Base-by-base conservation (phyloP, 2,329 filamentous ascomycete genomes). In the Fonsecaea pugnacius region DNA sequence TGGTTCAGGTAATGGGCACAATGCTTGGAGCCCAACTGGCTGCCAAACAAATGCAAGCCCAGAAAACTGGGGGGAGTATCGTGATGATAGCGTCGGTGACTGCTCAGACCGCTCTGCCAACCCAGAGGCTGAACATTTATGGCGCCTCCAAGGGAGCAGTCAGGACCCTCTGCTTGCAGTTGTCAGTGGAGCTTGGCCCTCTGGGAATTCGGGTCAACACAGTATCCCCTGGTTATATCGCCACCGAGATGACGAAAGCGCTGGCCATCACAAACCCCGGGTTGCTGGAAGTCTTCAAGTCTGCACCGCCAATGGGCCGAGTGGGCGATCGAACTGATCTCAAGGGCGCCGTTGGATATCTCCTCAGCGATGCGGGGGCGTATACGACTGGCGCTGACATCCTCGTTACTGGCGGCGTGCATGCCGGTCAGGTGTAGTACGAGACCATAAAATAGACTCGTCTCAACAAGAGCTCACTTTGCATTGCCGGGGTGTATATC, bases 31-130 rank as follows among this genome's bases (percentile, higher is more conserved):
- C 82, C 0, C 80, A 84, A 67, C 71, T 81, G 8, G 82, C 81
- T 1, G 82, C 80, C 0, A 77, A 79, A 63, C 78, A 80, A 33
- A 85, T 85, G 79, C 80, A 83, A 36, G 74, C 76, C 0, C 84
- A 82, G 66, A 78, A 78, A 1, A 83, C 82, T 0, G 62, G 65
- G 18, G 67, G 67, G 16, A 68, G 64, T n/a, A 69, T 69, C 43
- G 68, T 71, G 24, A 57, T 70, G 55, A 64, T 71, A 24, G 68
- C 64, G n/a, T 71, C 69, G n/a, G 66, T 72, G 27, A 53, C 63
- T 40, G 64, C 64, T 12, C 46, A 43, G 2, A 38, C 60, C 16
- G 57, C 60, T 1, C n/a, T 67, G 8, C 62, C 64, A 40, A 24
- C 55, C 1, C 89, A 70, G 36, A 62, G 56, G 30, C 67, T 71